Evolutionary conservation across 73 alveolate species (phyloP).

Genomic region (Tetrahymena borealis): DNA sequence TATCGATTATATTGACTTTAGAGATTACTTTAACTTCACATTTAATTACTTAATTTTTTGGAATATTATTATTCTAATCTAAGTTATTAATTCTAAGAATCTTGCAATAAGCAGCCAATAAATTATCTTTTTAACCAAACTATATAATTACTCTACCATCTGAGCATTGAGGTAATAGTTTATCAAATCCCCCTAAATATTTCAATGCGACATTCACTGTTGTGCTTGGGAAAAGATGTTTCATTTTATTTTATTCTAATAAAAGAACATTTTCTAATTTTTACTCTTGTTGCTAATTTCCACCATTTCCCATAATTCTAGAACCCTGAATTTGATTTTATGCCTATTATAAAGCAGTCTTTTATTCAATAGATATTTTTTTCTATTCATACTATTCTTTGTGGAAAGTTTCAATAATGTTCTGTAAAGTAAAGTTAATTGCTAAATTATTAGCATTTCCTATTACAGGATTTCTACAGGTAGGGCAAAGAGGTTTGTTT

Average conservation of each 20-base stretch:
- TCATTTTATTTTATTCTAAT: background rate
- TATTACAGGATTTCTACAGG: background rate
- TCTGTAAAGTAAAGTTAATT: background rate
- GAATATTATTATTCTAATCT: background rate
- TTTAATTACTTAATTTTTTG: background rate
- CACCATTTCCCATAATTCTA: background rate
- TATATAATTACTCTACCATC: background rate
- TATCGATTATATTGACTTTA: background rate
- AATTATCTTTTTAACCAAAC: background rate
- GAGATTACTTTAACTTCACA: background rate
- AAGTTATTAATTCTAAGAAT: background rate
- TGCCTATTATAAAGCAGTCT: background rate
- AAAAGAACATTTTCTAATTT: background rate
- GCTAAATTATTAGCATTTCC: background rate
- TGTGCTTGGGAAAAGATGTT: background rate
- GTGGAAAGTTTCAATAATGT: background rate
- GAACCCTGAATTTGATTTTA: background rate
- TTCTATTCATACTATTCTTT: background rate
- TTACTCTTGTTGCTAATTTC: background rate
- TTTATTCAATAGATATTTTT: background rate
- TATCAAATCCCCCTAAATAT: background rate
- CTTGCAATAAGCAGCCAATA: background rate
- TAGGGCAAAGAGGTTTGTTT: background rate
- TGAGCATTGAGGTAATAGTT: background rate
- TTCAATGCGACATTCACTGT: background rate